Percentiles rank a stretch among this genome's conserved stretches.
Conservation (phyloP, 306 rosid species). For the Vicia sativa region DNA sequence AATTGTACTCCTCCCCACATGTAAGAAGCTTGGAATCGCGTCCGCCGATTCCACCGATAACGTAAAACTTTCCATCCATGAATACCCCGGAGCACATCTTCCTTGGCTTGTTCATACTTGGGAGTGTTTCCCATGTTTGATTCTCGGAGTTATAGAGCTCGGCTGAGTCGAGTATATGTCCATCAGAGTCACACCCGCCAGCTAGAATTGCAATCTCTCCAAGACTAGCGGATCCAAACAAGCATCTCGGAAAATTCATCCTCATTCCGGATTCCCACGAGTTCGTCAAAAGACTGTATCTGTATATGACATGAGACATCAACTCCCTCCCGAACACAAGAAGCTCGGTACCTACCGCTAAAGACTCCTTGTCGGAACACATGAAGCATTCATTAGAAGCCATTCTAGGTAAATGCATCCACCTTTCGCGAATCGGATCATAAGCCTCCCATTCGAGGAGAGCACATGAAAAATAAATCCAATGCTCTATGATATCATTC, state of each 20-base stretch:
- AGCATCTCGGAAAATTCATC: constrained; percentile 88
- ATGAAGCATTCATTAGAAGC: constrained; percentile 83
- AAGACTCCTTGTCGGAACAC: constrained; percentile 89
- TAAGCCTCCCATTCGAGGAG: constrained; percentile 92
- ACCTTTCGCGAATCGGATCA: constrained; percentile 66
- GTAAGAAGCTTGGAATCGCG: constrained; percentile 63
- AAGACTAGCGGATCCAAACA: constrained; percentile 90
- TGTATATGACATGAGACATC: constrained; percentile 65
- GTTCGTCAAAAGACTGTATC: constrained; percentile 91
- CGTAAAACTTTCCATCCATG: constrained; percentile 81
- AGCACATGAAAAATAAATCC: constrained; percentile 86
- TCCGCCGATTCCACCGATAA: constrained; percentile 92
- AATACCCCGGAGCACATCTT: constrained; percentile 94
- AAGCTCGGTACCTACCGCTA: constrained; percentile 94
- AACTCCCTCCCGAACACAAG: constrained; percentile 87
- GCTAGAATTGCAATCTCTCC: constrained; percentile 90
- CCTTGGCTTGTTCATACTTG: constrained; percentile 75
- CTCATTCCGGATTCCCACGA: constrained; percentile 79
- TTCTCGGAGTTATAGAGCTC: constrained; percentile 90
- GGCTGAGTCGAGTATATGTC: constrained; percentile 66
- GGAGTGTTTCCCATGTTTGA: constrained; percentile 74
- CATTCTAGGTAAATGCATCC: constrained; percentile 96
- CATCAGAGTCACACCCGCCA: constrained; percentile 87
- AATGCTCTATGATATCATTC: constrained; percentile 73
- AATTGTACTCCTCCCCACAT: constrained; percentile 85